A percentile compares a stretch with the other conserved stretches of the same genome.
Conservation (phyloP, 805 yeast genomes). For the Ogataea corticis region DNA sequence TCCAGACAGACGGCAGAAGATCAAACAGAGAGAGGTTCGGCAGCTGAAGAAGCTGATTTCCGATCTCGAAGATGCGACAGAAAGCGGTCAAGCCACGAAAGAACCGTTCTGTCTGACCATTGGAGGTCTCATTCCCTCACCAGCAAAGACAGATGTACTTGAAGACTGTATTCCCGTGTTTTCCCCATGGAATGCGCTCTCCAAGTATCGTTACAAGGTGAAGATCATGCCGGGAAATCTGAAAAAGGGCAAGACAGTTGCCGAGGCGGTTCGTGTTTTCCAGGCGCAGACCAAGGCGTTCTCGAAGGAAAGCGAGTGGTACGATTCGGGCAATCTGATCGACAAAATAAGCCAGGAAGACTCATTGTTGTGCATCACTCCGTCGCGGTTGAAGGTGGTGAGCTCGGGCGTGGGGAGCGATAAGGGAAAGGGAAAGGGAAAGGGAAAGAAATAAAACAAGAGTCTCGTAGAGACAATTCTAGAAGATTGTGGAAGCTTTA, state of each 20-base stretch:
- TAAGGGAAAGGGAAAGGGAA: slow-evolving; percentile 19
- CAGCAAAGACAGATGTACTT: slow-evolving; percentile 50
- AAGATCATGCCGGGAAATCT: slow-evolving; percentile 78
- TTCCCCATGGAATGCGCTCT: slow-evolving; percentile 88
- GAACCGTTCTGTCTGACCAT: slow-evolving; percentile 31
- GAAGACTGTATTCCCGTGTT: slow-evolving; percentile 76
- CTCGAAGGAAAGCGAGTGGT: slow-evolving; percentile 59
- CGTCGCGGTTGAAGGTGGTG: slow-evolving; percentile 66
- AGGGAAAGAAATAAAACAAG: slow-evolving; percentile 29
- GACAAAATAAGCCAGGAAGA: slow-evolving; percentile 63
- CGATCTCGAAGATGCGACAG: slow-evolving; percentile 24
- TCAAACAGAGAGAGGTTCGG: slow-evolving; percentile 32
- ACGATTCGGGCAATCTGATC: slow-evolving; percentile 58
- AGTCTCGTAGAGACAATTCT: too few species aligned
- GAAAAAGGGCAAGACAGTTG: slow-evolving; percentile 85
- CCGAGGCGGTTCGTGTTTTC: slow-evolving; percentile 65
- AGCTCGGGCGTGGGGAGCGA: slow-evolving; percentile 48
- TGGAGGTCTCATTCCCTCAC: slow-evolving; percentile 41
- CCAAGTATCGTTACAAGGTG: slow-evolving; percentile 74
- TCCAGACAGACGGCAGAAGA: slow-evolving; percentile 20
- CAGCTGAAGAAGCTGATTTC: slow-evolving; percentile 34
- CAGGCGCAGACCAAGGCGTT: slow-evolving; percentile 33
- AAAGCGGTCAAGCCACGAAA: slow-evolving; percentile 18
- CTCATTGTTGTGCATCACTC: slow-evolving; percentile 64
- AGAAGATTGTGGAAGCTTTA: too few species aligned